A percentile compares a stretch with the other conserved stretches of the same genome.
Evolutionary conservation across 129 eudicot species (phyloP).

Genomic region (Helianthus annuus): DNA sequence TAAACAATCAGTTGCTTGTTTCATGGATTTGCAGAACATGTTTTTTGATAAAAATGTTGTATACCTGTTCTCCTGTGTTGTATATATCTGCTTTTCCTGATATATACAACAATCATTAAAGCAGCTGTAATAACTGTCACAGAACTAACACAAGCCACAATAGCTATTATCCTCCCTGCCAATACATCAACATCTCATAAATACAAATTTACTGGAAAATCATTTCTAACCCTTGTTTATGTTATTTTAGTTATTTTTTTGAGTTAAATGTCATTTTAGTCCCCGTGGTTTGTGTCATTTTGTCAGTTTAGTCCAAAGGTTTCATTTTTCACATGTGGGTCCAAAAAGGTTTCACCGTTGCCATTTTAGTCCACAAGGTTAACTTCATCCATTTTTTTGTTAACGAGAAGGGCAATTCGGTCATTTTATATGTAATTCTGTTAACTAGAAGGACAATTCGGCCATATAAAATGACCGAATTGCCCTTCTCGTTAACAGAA

Average conservation of each 20-base stretch:
- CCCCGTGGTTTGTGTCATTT: too few species aligned
- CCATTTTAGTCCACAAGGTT: too few species aligned
- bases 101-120: slow-evolving; percentile 44
- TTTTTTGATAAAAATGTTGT: not conserved
- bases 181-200: not conserved
- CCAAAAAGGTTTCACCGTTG: too few species aligned
- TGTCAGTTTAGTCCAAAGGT: too few species aligned
- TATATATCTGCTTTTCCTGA: slow-evolving; percentile 49
- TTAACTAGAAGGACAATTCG: too few species aligned
- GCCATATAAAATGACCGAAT: too few species aligned
- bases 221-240: not conserved
- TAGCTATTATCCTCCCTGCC: slow-evolving; percentile 44
- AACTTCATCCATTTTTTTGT: too few species aligned
- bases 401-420: too few species aligned
- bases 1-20: not conserved
- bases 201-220: not conserved
- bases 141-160: slow-evolving; percentile 54
- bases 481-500: too few species aligned
- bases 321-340: too few species aligned
- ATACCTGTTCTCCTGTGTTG: slow-evolving; percentile 32
- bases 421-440: too few species aligned
- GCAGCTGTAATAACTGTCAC: slow-evolving; percentile 47
- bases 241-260: not conserved
- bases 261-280: too few species aligned
- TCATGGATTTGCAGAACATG: not conserved